Conservation (phyloP, 1,284 basidiomycete species). For the Pisolithus thermaeus region DNA sequence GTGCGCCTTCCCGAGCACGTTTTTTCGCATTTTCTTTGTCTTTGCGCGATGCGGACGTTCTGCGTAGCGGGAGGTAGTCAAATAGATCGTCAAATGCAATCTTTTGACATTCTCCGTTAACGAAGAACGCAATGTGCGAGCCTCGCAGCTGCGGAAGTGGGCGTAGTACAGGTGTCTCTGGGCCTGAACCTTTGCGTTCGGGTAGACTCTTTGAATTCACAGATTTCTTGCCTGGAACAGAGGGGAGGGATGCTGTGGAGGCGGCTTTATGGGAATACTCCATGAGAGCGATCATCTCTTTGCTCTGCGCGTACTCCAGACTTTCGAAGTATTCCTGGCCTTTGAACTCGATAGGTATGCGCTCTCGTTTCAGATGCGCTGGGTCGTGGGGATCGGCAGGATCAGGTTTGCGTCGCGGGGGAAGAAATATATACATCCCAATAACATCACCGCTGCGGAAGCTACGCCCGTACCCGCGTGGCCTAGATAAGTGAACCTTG, state of each 20-base stretch:
- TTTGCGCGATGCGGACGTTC: constrained; percentile 47
- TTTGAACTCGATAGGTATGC: constrained; percentile 91
- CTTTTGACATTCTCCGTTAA: constrained; percentile 87
- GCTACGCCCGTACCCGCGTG: constrained; percentile 68
- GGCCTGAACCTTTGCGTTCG: constrained; percentile 31
- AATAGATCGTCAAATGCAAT: constrained; percentile 86
- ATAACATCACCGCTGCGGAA: constrained; percentile 86
- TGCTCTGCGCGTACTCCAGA: constrained; percentile 84
- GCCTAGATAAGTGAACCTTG: constrained; percentile 81
- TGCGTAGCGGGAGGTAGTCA: constrained; percentile 85
- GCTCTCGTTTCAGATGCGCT: constrained; percentile 75
- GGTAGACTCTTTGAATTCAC: constrained; percentile 63
- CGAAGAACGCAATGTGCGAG: constrained; percentile 84
- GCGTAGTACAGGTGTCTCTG: constrained; percentile 41
- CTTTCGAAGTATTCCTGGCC: constrained; percentile 97
- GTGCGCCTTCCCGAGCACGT: constrained; percentile 55
- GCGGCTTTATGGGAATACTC: constrained; percentile 60
- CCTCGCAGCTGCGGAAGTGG: constrained; percentile 66
- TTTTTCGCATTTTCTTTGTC: constrained; percentile 46
- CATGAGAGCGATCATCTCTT: constrained; percentile 90
- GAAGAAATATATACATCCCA: constrained; percentile 90
- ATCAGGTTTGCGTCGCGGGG: constrained; percentile 53
- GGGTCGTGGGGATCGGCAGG: constrained; percentile 63
- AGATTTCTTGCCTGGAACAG: constrained; percentile 53
- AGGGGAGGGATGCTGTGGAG: constrained; percentile 52